Conservation (phyloP, 1,284 basidiomycete genomes). For the Ustilago cynodontis region DNA sequence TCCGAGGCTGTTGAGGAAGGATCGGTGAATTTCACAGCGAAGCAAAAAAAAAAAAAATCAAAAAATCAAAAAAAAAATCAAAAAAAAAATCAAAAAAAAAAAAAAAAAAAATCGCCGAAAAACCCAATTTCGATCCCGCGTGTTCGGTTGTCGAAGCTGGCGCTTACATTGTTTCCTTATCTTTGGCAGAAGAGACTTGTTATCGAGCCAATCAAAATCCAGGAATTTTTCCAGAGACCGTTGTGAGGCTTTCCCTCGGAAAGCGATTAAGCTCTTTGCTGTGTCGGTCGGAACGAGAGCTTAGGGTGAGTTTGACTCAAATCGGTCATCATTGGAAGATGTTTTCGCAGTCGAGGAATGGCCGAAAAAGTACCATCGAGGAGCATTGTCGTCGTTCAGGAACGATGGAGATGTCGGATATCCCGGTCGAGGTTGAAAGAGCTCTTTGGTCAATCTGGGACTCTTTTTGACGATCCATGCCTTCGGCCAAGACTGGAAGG, state of each 20-base stretch:
- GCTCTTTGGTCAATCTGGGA: not conserved
- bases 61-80: too few relatives aligned
- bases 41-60: too few relatives aligned
- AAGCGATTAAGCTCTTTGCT: not conserved
- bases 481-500: slow-evolving; percentile 13
- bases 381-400: not conserved
- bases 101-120: slow-evolving; percentile 18
- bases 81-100: too few relatives aligned
- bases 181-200: not conserved
- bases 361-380: too few relatives aligned
- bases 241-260: not conserved
- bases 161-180: slow-evolving; percentile 6
- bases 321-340: not conserved
- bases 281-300: not conserved
- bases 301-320: too few relatives aligned
- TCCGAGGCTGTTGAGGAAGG: not conserved
- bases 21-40: slow-evolving; percentile 2
- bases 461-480: not conserved
- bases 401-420: slow-evolving; percentile 7
- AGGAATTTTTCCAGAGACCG: slow-evolving; percentile 12
- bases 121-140: not conserved
- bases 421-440: slow-evolving; percentile 6
- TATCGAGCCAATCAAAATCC: slow-evolving; percentile 37
- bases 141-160: not conserved
- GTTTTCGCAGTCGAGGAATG: too few relatives aligned